Conservation (phyloP, 2,329 filamentous ascomycete genomes). For the Amylocarpus encephaloides region DNA sequence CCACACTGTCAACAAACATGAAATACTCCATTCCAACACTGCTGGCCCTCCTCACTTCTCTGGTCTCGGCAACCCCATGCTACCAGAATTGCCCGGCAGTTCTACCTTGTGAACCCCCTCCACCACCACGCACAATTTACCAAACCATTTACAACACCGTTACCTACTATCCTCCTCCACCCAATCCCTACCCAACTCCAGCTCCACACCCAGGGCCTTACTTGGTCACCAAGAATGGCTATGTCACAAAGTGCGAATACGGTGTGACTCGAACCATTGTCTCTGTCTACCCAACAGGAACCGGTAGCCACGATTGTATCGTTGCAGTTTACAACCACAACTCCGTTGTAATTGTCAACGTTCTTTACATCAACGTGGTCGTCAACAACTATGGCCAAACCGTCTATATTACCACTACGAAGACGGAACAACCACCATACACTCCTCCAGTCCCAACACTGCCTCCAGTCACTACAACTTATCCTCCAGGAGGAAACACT, state of each 20-base stretch:
- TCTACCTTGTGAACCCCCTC: not conserved
- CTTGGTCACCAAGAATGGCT: not conserved
- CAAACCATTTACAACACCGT: constrained; percentile 1
- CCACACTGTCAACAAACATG: constrained; percentile 4
- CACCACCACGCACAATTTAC: constrained; percentile 3
- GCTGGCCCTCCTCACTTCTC: not conserved
- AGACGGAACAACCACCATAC: constrained; percentile 6
- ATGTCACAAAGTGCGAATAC: constrained; percentile 7
- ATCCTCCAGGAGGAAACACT: constrained; percentile 1
- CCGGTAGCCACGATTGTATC: constrained; percentile 1
- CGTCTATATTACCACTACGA: constrained; percentile 2
- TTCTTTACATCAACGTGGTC: constrained; percentile 5
- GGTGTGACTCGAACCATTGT: constrained; percentile 1
- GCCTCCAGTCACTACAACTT: not conserved
- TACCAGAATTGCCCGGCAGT: not conserved
- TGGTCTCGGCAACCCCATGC: not conserved
- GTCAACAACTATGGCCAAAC: constrained; percentile 6
- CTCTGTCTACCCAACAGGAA: constrained; percentile 3
- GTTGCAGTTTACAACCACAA: constrained; percentile 4
- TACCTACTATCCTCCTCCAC: not conserved
- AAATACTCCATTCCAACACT: constrained; percentile 1
- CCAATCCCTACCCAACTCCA: not conserved
- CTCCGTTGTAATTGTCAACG: constrained; percentile 2
- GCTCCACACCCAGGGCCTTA: not conserved
- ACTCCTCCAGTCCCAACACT: constrained; percentile 5